phyloP scores from a whole-genome alignment of 148 eudicot genomes.

The Hydrangea macrophylla region DNA sequence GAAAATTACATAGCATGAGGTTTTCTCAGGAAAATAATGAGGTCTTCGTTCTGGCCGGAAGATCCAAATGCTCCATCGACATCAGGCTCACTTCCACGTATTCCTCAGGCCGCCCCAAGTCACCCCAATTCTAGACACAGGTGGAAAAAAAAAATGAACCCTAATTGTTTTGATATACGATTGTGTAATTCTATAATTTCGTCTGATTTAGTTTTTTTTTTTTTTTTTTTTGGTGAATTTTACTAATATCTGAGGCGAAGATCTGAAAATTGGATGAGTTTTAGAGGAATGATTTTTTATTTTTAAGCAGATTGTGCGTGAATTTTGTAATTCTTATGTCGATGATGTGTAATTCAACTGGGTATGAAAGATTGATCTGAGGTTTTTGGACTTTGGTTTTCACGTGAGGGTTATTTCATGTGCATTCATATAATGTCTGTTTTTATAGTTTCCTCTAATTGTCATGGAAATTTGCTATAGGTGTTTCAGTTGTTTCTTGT shows the following conservation, averaged over 20 bases:
- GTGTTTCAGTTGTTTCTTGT: neutral
- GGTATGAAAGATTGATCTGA: slow-evolving; percentile 3
- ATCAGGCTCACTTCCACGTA: slow-evolving; percentile 32
- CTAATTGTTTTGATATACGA: neutral
- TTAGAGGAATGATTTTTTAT: neutral
- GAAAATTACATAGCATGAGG: slow-evolving; percentile 11
- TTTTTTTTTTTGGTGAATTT: slow-evolving; percentile 5
- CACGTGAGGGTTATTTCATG: neutral
- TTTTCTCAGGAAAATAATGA: slow-evolving; percentile 29
- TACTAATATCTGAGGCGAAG: slow-evolving; percentile 14
- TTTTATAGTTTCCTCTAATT: no score
- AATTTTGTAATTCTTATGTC: neutral
- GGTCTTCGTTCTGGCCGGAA: slow-evolving; percentile 52
- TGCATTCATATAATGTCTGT: no score
- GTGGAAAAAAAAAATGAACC: slow-evolving; percentile 25
- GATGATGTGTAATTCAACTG: neutral
- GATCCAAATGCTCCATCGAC: slow-evolving; percentile 44
- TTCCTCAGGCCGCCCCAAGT: slow-evolving; percentile 14
- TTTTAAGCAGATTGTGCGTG: neutral
- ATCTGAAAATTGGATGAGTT: slow-evolving; percentile 19
- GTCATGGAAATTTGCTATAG: neutral
- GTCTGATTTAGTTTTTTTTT: no score
- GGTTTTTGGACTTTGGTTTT: neutral
- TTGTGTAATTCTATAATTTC: neutral
- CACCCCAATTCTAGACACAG: slow-evolving; percentile 20